These are phyloP conservation scores for Ramaria sp. DNA, from an alignment of 768 basidiomycete genomes.

Conservation along the genomic window DNA sequence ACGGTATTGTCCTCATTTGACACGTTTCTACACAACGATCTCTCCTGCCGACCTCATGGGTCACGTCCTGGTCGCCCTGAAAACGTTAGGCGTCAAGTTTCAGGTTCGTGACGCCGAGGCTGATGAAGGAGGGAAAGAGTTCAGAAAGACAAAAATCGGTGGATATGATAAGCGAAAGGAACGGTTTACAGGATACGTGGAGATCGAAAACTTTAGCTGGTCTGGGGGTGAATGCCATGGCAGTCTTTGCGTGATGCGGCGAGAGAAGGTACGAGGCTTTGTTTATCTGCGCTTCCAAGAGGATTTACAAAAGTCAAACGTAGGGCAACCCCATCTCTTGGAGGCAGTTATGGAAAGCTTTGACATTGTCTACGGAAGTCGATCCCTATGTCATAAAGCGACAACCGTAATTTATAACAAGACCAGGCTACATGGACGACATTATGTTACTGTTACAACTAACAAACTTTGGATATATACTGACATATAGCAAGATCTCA, in stretches of 20 bases:
- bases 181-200: conserved; percentile 64
- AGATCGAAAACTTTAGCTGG: conserved; percentile 51
- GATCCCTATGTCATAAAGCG: conserved; percentile 44
- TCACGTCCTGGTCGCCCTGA: conserved; percentile 41
- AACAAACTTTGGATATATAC: background rate
- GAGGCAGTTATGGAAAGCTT: conserved; percentile 62
- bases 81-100: conserved; percentile 34
- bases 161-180: conserved; percentile 56
- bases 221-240: conserved; percentile 30
- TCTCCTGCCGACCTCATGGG: conserved; percentile 41
- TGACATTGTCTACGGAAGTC: conserved; percentile 41
- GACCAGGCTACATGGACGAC: background rate
- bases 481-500: background rate
- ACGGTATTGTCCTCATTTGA: conserved; percentile 64
- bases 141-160: conserved; percentile 37
- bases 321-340: conserved; percentile 74
- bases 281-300: background rate
- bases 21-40: conserved; percentile 67
- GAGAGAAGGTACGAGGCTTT: conserved; percentile 45
- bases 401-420: background rate
- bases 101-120: background rate
- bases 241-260: conserved; percentile 59
- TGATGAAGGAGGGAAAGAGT: background rate
- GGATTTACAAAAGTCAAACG: background rate
- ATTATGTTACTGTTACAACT: background rate